Base-by-base conservation (phyloP, 2,329 filamentous ascomycete genomes). In the Xylogone sp. region DNA sequence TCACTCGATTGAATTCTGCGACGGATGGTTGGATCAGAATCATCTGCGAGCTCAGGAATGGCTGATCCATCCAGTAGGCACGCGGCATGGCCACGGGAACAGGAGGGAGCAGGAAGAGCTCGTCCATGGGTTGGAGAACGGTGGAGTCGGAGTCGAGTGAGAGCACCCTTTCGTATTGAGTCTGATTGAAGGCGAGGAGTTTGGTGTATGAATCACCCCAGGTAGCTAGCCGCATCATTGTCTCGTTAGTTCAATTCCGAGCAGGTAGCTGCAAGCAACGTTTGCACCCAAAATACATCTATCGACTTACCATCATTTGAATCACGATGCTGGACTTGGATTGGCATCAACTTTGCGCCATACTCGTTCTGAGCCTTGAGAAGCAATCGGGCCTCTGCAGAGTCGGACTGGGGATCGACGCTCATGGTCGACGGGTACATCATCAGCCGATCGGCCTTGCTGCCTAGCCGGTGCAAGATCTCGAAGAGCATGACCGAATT, bases 141-240 rank as follows among this genome's bases (percentile, higher is more conserved):
- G 56, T 65, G 6, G 57, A 49, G 22, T 60, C 57, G 3, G 59
- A 61, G 48, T 61, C 56, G 10, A 63, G 53, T 10, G 53, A 46
- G 7, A 52, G 29, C 8, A 53, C 47, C 16, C 39, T 39, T 2
- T 46, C 43, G 39, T 87, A 88, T 50, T 83, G 74, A 0, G 79
- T 81, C 48, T 87, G 81, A 53, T 84, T 84, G 63, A 88, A 89
- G 2, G 84, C 82, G 19, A 86, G 75, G 29, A 88, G 76, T 63
- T 90, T 89, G 20, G 83, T 85, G 59, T 82, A 83, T 2, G 79
- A 83, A 31, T 80, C 77, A 51, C 82, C 78, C 83, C 83, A 87
- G 1, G 81, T 82, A 18, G 69, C 73, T 57, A 24, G 48, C n/a
- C 55, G 52, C 55, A 50, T 3, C 51, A 29, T 9, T 5, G 12